Evolutionary conservation across 1,139 yeast species (phyloP).

Genomic region (Saccharomycopsis crataegensis): DNA sequence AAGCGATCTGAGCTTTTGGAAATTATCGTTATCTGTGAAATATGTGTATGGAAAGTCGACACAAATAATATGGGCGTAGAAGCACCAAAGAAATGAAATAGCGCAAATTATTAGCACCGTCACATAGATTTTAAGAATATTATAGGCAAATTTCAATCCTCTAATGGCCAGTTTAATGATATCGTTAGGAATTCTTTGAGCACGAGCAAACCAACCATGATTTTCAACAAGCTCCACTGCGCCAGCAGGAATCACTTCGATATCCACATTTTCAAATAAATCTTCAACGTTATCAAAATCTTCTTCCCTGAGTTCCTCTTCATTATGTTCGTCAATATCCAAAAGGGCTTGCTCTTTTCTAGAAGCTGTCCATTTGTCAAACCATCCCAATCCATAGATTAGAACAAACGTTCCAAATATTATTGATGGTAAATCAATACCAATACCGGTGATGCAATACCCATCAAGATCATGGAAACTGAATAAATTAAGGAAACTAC

Average conservation of each 20-base stretch:
- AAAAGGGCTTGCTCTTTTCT: neutral
- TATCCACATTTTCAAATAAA: too few relatives aligned
- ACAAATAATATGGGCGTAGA: conserved; percentile 3
- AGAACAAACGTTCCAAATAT: conserved; percentile 1
- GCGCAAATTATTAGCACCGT: too few relatives aligned
- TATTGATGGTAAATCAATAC: conserved; percentile 3
- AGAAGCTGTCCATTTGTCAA: neutral
- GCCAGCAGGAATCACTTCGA: too few relatives aligned
- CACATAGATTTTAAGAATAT: too few relatives aligned
- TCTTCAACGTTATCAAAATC: neutral
- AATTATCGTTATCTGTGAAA: neutral
- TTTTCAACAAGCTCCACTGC: too few relatives aligned
- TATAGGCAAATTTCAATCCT: too few relatives aligned
- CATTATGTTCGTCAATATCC: conserved; percentile 4
- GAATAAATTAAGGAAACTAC: neutral
- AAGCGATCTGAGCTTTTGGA: neutral
- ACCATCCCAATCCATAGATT: neutral
- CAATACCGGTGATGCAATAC: neutral
- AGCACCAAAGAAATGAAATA: neutral
- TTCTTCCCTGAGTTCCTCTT: neutral
- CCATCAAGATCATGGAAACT: neutral
- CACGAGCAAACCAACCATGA: too few relatives aligned
- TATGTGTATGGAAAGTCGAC: conserved; percentile 3
- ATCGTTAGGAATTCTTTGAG: too few relatives aligned
- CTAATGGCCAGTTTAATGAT: too few relatives aligned